Evolutionary conservation across 768 basidiomycete species (phyloP), one percentile per base, ranked within the genome.

Genomic region (Lepiota venenata): DNA sequence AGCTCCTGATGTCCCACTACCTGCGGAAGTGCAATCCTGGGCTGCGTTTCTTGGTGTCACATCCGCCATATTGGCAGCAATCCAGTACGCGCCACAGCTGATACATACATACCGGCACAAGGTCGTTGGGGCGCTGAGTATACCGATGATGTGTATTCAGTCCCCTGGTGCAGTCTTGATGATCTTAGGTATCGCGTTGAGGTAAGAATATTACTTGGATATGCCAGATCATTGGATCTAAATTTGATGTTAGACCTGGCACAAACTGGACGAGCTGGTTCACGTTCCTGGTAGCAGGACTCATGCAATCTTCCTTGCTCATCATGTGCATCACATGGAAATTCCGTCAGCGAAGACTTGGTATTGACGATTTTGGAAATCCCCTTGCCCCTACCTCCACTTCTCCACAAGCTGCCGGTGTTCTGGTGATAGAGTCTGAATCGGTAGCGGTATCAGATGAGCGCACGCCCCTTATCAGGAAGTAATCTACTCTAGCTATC

Each of bases 91-190:
- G 0, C 95, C 96, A 0, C 95, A 97, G 67, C 74, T 99, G 21
- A 60, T 81, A 11, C 83, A 87, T 56, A 98, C 95, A 1, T 97
- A 87, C 61, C 73, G 71, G 4, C 69, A 80, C 27, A 88, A 85
- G 63, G 80, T 96, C 11, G 94, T 98, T 8, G 96, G 96, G 2
- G 93, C 93, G 0, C 74, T 98, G 14, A 94, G 92, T 63, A 90
- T 99, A 53, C 88, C 89, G 1, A 98, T 93, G 84, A 98, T 99
- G 96, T 71, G 83, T 45, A 91, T 99, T 14, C 96, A 98, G 69
- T 92, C 84, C 11, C 94, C 94, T 2, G 95, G 94, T 3, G 87
- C 90, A 1, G 73, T 91, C 2, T 65, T 91, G n/a, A 95, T 98
- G 87, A 88, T 91, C 5, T 58, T 86, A 3, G 90, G 85, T 58